Evolutionary conservation across 768 basidiomycete species (phyloP), one percentile per base, ranked within the genome.

Genomic region (Gelatoporia subvermispora): DNA sequence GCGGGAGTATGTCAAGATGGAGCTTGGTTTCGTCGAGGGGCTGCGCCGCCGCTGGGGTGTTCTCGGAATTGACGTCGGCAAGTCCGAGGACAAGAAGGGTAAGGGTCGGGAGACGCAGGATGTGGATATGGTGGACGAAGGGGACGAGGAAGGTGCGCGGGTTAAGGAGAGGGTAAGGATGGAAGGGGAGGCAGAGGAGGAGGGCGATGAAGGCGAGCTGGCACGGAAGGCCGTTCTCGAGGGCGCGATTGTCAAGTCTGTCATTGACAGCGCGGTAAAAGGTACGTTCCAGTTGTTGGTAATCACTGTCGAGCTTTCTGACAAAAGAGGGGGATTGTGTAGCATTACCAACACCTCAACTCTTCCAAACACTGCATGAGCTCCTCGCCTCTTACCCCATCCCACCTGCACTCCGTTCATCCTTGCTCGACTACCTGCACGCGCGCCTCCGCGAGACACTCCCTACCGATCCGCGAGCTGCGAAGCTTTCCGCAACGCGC

Each of bases 1-100:
- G 93, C 73, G 74, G 18, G 93, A 94, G 65, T 95, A 93, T 62
- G 81, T 92, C 54, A 83, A 83, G 62, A 90, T 96, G 80, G 93
- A 97, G 64, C 68, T 94, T 4, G 82, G 83, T 2, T 95, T 90
- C 65, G 72, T 91, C 8, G 92, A 95, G 69, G 79, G 78, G 13
- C 68, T 94, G 41, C 72, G 88, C 35, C 70, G 88, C 54, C 74
- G 93, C 44, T 93, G 90, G 91, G 80, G 73, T 39, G 71, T 89
- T 8, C 71, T 95, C 17, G 93, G 92, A 8, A 84, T 94, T 44
- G 51, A 59, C 16, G 39, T 55, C 21, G 53, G 47, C 39, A 49
- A 47, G 20, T 31, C 50, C 21, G 44, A 57, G 18, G 62, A 69
- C 43, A 62, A 53, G 15, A 69, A 68, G 39, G 64, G 58, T 16